phyloP scores from a whole-genome alignment of 768 basidiomycete species.

The Cantharellus cinnabarinus region DNA sequence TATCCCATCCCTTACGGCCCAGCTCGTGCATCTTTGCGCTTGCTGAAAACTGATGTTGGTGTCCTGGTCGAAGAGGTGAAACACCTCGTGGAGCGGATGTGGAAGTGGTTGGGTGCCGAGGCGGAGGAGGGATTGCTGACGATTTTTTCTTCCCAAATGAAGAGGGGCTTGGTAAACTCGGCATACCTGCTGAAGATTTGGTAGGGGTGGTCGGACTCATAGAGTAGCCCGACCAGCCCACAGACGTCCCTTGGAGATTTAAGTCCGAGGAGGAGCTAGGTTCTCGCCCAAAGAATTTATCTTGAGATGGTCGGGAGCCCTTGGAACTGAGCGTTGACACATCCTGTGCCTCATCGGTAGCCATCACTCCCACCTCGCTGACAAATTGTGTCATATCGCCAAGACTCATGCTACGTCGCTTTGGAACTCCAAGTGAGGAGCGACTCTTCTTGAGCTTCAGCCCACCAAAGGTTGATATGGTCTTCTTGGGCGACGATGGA shows the following conservation, averaged over 20 bases:
- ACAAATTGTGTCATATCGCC: not conserved
- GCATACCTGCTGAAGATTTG: not conserved
- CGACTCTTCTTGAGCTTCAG: not conserved
- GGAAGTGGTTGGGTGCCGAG: not conserved
- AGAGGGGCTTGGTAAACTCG: not conserved
- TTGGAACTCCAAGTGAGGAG: not conserved
- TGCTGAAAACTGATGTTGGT: not conserved
- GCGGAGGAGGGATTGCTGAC: not conserved
- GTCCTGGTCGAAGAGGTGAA: not conserved
- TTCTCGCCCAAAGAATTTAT: too few relatives aligned
- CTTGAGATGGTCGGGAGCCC: too few relatives aligned
- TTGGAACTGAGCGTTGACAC: too few relatives aligned
- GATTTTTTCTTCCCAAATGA: not conserved
- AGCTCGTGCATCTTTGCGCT: slow-evolving; percentile 5
- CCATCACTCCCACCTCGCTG: not conserved
- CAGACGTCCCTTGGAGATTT: too few relatives aligned
- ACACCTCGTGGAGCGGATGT: not conserved
- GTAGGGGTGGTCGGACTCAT: too few relatives aligned
- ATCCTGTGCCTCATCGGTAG: not conserved
- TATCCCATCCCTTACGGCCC: slow-evolving; percentile 4
- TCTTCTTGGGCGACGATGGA: too few relatives aligned
- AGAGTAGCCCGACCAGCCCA: too few relatives aligned
- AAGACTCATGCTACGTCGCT: not conserved
- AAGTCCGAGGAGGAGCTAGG: too few relatives aligned
- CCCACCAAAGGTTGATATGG: too few relatives aligned